Evolutionary conservation across 768 basidiomycete genomes (phyloP).

Genomic region (Crassisporium funariophilum): DNA sequence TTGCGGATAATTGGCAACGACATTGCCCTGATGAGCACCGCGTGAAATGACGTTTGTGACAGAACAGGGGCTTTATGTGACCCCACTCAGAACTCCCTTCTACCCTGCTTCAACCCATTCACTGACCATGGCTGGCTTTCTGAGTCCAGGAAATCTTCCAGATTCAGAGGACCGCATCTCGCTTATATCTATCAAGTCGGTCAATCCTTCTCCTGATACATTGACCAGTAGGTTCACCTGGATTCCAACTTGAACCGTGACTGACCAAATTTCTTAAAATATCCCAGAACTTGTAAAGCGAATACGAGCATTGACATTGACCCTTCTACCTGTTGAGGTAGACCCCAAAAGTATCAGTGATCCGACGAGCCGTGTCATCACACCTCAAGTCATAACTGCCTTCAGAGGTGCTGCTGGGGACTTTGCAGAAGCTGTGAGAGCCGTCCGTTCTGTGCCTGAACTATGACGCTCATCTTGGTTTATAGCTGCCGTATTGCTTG

Average conservation of each 20-base stretch:
- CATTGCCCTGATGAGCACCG: conserved; percentile 7
- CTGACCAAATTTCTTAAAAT: background rate
- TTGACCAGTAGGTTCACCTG: conserved; percentile 61
- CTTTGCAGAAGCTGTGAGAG: conserved; percentile 76
- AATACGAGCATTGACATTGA: conserved; percentile 72
- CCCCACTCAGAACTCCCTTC: conserved; percentile 1
- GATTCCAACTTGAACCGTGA: background rate
- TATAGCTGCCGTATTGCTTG: conserved; percentile 80
- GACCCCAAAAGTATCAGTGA: conserved; percentile 63
- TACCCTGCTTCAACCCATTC: conserved; percentile 2
- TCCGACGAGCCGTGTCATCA: conserved; percentile 83
- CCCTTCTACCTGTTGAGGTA: conserved; percentile 82
- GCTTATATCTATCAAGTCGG: conserved; percentile 45
- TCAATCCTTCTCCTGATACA: conserved; percentile 67
- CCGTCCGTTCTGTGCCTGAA: conserved; percentile 3
- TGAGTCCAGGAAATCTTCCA: conserved; percentile 17
- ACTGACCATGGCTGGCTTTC: conserved; percentile 33
- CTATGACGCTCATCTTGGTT: background rate
- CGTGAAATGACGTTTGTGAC: conserved; percentile 31
- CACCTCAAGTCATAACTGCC: conserved; percentile 74
- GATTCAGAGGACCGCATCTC: conserved; percentile 48
- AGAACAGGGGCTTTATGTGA: conserved; percentile 10
- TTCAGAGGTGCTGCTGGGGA: conserved; percentile 85
- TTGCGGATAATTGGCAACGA: conserved; percentile 31
- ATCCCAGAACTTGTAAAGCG: conserved; percentile 76